phyloP scores from a whole-genome alignment of 345 rosid species.

The Euclidium syriacum region DNA sequence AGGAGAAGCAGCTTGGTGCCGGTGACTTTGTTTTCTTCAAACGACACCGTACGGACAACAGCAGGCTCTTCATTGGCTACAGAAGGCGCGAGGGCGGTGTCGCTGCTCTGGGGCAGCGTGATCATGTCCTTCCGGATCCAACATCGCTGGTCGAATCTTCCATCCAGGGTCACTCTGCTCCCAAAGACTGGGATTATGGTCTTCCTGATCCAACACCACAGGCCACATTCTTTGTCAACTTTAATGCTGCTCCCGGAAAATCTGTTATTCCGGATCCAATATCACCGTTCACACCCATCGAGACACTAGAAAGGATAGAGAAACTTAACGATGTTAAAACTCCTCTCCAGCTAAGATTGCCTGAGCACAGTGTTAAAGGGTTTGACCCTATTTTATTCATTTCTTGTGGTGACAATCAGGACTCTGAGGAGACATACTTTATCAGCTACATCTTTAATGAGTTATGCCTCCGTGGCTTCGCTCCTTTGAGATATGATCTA shows the following conservation, averaged over 20 bases:
- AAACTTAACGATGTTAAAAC: background rate
- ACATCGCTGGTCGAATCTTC: no score
- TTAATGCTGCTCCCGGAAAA: no score
- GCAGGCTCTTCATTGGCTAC: slow-evolving; percentile 54
- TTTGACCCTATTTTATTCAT: background rate
- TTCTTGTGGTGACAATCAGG: slow-evolving; percentile 7
- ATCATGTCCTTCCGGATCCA: no score
- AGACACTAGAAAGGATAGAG: background rate
- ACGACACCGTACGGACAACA: slow-evolving; percentile 31
- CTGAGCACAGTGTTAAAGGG: background rate
- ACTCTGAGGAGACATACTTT: slow-evolving; percentile 6
- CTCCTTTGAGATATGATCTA: slow-evolving; percentile 13
- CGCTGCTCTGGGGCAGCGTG: no score
- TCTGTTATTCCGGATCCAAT: background rate
- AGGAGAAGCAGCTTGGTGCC: slow-evolving; percentile 55
- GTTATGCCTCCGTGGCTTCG: background rate
- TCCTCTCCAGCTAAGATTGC: background rate
- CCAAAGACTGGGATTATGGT: no score
- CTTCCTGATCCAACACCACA: no score
- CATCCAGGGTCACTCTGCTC: no score
- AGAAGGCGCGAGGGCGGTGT: slow-evolving; percentile 19
- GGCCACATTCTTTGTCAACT: no score
- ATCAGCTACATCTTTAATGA: slow-evolving; percentile 2
- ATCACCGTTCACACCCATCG: background rate
- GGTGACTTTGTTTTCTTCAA: slow-evolving; percentile 58